These are phyloP conservation scores for Calocera cornea DNA, from an alignment of 768 basidiomycete species.

Conservation along the genomic window DNA sequence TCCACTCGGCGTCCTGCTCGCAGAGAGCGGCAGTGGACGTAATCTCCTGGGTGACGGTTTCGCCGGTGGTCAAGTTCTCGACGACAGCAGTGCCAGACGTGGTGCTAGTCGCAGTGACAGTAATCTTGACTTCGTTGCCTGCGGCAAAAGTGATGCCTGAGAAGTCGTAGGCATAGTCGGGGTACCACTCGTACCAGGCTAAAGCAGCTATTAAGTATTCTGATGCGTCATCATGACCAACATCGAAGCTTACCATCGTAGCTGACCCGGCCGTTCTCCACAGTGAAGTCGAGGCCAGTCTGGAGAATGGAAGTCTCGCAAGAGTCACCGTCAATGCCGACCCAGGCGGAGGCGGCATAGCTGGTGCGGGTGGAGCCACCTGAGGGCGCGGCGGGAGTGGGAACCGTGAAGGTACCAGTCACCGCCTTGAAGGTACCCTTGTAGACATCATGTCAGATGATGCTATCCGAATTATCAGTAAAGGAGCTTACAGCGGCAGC, in stretches of 20 bases:
- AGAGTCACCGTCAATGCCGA: constrained; percentile 29
- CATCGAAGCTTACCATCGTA: constrained; percentile 21
- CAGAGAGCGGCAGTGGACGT: constrained; percentile 23
- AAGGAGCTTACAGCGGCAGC: constrained; percentile 18
- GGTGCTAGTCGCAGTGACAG: constrained; percentile 21
- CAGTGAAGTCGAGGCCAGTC: constrained; percentile 27
- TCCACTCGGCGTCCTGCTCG: constrained; percentile 29
- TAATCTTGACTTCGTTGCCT: constrained; percentile 22
- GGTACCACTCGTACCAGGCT: constrained; percentile 28
- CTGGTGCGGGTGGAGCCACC: constrained; percentile 15
- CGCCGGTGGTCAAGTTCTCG: constrained; percentile 20
- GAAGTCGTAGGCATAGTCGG: constrained; percentile 25
- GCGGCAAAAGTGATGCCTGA: constrained; percentile 21
- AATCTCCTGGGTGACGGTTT: constrained; percentile 22
- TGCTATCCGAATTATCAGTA: no score
- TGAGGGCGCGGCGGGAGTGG: constrained; percentile 21
- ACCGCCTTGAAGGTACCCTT: constrained; percentile 27
- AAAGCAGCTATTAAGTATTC: background rate
- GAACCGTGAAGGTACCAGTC: constrained; percentile 27
- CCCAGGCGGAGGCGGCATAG: constrained; percentile 27
- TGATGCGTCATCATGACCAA: no score
- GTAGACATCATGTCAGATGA: no score
- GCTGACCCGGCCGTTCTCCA: constrained; percentile 16
- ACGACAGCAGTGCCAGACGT: constrained; percentile 21
- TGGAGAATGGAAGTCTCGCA: constrained; percentile 27